Base-by-base conservation (phyloP, 805 yeast genomes). In the Kazachstania kunashirensis region DNA sequence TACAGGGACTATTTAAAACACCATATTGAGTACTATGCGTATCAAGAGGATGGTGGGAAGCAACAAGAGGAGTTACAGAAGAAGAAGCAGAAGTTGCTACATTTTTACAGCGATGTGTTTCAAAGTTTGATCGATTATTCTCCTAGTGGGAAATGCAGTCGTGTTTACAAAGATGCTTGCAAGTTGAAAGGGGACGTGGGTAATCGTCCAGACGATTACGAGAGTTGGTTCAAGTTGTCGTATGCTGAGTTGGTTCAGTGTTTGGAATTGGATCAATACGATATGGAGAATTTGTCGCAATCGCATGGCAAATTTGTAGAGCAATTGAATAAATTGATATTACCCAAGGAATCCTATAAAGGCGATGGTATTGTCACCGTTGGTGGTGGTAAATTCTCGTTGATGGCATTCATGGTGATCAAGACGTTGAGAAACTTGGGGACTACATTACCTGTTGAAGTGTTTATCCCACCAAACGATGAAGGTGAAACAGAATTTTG, bases 401-500 rank as follows among this genome's bases (percentile, higher is more conserved):
- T 83, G 72, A 58, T 79, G 24, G 66, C 81, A 1, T 57, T 77
- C 21, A 51, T 77, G 5, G 68, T 79, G 8, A 60, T 80, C 6
- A 62, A 64, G 42, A 59, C 66, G 31, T 48, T 85, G 33, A 65
- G 95, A 49, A 73, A 76, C 26, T 62, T 70, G 8, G 86, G 89
- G 2, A 75, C 82, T 3, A 67, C 66, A 10, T 57, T 80, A 25
- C 95, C 96, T 0, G 76, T 86, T 13, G 96, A 86, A 63, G 81
- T 86, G 8, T 70, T 84, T 45, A 74, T 86, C 45, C 94, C 94
- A 7, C 69, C 38, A 13, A 30, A 68, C 15, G 70, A 70, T 24
- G 94, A 82, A 50, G 82, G 75, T 51, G 94, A 84, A 49, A 67
- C 73, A 24, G 66, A 73, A 40, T 67, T 78, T 36, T 85, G 95